These are phyloP conservation scores for Rhynchosporium graminicola DNA, from an alignment of 2,329 filamentous ascomycete genomes.

Conservation along the genomic window DNA sequence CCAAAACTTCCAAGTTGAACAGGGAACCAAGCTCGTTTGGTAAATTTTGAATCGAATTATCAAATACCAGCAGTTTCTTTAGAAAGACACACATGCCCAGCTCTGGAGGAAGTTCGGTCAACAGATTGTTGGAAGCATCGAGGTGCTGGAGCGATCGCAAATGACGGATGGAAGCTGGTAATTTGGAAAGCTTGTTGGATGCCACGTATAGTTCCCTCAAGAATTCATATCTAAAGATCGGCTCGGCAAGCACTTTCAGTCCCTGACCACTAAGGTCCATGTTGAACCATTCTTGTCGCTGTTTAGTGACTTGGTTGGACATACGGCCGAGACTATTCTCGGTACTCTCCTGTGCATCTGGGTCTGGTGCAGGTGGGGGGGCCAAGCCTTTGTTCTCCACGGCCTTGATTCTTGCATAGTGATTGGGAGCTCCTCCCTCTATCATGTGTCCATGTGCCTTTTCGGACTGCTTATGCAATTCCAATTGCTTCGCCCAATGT, in stretches of 20 bases:
- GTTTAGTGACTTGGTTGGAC: slow-evolving; percentile 52
- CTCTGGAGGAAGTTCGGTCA: slow-evolving; percentile 80
- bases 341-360: slow-evolving; percentile 52
- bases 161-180: slow-evolving; percentile 81
- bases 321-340: slow-evolving; percentile 57
- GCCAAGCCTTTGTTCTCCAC: slow-evolving; percentile 65
- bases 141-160: slow-evolving; percentile 80
- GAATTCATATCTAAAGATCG: slow-evolving; percentile 86
- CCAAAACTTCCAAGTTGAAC: slow-evolving; percentile 83
- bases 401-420: slow-evolving; percentile 72
- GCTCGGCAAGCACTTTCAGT: slow-evolving; percentile 74
- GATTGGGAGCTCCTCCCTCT: slow-evolving; percentile 64
- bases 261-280: slow-evolving; percentile 97
- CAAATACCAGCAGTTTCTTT: slow-evolving; percentile 81
- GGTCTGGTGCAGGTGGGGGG: slow-evolving; percentile 47
- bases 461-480: slow-evolving; percentile 75
- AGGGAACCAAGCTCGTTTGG: slow-evolving; percentile 87
- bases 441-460: slow-evolving; percentile 71
- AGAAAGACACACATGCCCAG: slow-evolving; percentile 96
- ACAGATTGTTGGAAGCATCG: slow-evolving; percentile 85
- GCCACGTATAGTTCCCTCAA: slow-evolving; percentile 90
- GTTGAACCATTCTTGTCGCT: slow-evolving; percentile 83
- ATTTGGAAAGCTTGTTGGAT: slow-evolving; percentile 80
- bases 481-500: slow-evolving; percentile 88
- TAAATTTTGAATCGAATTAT: slow-evolving; percentile 81